Evolutionary conservation across 202 grass and related monocot genomes (phyloP).

Genomic region (Hordeum pubiflorum): DNA sequence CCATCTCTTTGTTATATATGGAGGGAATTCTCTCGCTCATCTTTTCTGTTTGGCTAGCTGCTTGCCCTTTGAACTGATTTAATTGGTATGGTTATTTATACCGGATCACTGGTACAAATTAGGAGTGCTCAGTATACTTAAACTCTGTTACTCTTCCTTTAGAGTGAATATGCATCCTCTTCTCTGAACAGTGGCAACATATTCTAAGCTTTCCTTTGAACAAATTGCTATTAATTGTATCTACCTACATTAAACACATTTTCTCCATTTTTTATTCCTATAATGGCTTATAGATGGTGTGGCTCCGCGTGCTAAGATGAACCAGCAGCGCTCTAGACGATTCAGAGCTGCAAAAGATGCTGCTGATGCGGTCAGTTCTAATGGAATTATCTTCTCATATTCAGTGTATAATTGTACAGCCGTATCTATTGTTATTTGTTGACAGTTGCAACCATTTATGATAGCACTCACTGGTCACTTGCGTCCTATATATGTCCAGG

Average conservation of each 20-base stretch:
- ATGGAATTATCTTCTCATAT: slow-evolving; percentile 5
- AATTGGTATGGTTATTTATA: not conserved
- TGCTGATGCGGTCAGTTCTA: slow-evolving; percentile 72
- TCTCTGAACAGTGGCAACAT: not conserved
- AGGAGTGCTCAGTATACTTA: no score
- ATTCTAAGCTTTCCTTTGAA: slow-evolving; percentile 9
- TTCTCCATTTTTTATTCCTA: not conserved
- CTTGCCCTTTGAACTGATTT: not conserved
- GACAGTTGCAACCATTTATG: not conserved
- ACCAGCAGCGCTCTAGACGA: slow-evolving; percentile 89
- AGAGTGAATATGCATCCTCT: not conserved
- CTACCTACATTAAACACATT: not conserved
- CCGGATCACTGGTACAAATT: no score
- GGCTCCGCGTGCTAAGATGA: slow-evolving; percentile 98
- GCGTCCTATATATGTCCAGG: slow-evolving; percentile 32
- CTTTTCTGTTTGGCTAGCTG: not conserved
- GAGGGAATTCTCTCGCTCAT: not conserved
- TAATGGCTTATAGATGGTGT: slow-evolving; percentile 66
- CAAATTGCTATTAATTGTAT: not conserved
- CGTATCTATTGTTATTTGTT: not conserved
- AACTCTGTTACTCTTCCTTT: not conserved
- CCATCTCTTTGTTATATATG: not conserved
- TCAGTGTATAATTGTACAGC: not conserved
- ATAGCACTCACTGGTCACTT: not conserved
- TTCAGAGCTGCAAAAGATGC: slow-evolving; percentile 99